Conservation (phyloP, 78 protist genomes). For the Dictyostelium brefeldianum region DNA sequence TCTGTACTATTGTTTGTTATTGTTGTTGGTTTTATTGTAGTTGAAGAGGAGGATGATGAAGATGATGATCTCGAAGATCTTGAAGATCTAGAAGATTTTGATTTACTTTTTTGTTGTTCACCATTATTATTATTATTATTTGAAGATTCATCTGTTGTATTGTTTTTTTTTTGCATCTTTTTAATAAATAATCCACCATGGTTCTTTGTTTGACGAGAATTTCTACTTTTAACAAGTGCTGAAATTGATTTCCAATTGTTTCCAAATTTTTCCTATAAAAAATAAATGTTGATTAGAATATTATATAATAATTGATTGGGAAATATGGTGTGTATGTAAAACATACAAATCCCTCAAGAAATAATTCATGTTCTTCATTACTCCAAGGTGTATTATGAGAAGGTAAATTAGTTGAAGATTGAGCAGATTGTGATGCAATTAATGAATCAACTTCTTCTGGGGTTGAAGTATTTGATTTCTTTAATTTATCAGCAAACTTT, state of each 20-base stretch:
- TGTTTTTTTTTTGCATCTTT: neutral
- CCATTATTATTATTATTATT: neutral
- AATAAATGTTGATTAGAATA: neutral
- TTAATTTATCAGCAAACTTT: slow-evolving; percentile 13
- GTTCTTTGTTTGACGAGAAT: slow-evolving; percentile 28
- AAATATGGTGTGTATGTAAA: neutral
- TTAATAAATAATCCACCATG: slow-evolving; percentile 47
- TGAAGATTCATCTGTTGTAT: neutral
- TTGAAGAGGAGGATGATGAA: no score
- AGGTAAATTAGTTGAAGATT: slow-evolving; percentile 8
- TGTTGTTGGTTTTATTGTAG: no score
- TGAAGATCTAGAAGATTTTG: neutral
- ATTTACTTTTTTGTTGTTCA: neutral
- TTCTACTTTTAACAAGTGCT: slow-evolving; percentile 29
- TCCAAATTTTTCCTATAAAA: slow-evolving; percentile 22
- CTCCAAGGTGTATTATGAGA: slow-evolving; percentile 66
- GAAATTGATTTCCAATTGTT: slow-evolving; percentile 48
- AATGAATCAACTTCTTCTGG: neutral
- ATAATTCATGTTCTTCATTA: slow-evolving; percentile 34
- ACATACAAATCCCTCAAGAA: slow-evolving; percentile 22
- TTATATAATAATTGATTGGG: neutral
- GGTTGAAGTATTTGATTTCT: neutral
- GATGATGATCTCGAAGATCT: no score
- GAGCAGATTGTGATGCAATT: neutral
- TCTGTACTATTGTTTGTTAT: neutral